Conservation (phyloP, 768 basidiomycete genomes). For the Russula dissimulans region DNA sequence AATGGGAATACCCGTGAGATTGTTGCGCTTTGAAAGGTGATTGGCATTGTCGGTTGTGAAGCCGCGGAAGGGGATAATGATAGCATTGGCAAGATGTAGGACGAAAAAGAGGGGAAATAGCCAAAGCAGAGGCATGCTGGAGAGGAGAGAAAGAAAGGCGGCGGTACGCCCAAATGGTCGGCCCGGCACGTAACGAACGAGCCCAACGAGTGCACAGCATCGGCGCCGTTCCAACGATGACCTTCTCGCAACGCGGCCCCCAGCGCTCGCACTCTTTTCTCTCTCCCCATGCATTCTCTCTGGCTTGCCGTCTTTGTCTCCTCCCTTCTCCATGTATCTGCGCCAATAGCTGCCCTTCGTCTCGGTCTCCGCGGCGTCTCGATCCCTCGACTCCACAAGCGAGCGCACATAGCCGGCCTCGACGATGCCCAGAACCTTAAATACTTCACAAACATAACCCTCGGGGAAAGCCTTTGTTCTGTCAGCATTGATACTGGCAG, state of each 20-base stretch:
- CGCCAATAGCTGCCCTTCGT: neutral
- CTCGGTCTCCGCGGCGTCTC: constrained; percentile 1
- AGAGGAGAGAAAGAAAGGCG: neutral
- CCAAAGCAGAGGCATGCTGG: constrained; percentile 8
- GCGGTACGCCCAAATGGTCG: too few relatives aligned
- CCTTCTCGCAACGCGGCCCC: too few relatives aligned
- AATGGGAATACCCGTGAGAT: constrained; percentile 32
- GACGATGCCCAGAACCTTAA: constrained; percentile 27
- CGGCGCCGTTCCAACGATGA: too few relatives aligned
- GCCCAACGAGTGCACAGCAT: too few relatives aligned
- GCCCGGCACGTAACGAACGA: too few relatives aligned
- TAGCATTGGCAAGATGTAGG: constrained; percentile 5
- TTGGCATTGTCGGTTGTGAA: neutral
- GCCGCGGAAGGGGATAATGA: constrained; percentile 9
- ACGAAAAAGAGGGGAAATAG: neutral
- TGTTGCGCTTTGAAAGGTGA: constrained; percentile 3
- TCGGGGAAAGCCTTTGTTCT: constrained; percentile 29
- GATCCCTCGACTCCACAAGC: constrained; percentile 16
- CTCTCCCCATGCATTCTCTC: neutral
- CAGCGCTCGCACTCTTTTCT: too few relatives aligned
- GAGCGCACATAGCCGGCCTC: constrained; percentile 25
- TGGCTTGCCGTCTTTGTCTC: neutral
- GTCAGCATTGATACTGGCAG: constrained; percentile 40
- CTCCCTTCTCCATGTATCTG: neutral
- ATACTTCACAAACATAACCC: constrained; percentile 33